Base-by-base conservation (phyloP, 2,329 filamentous ascomycete genomes). In the Cladosporium sp. region DNA sequence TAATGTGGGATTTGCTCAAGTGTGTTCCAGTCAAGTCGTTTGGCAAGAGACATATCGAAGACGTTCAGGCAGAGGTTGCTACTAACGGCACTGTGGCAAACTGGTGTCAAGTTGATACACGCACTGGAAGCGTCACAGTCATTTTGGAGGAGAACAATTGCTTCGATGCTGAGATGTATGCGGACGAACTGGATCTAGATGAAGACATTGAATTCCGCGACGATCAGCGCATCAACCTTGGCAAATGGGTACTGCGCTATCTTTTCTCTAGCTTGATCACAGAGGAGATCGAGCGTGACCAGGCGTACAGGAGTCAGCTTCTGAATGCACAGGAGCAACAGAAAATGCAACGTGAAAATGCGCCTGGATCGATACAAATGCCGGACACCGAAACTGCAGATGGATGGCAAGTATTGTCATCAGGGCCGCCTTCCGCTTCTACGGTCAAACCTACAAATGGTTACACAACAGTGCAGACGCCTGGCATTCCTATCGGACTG, bases 121-220 rank as follows among this genome's bases (percentile, higher is more conserved):
- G 94, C 72, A 98, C 94, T 4, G 95, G 95, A 41, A 92, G 92
- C 68, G 82, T 99, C 65, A 94, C 93, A 2, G 94, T 97, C 3
- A 90, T 96, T 21, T 79, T 99, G 21, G 95, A 99, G 75, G 92
- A 93, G 49, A 96, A 95, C 74, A 96, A 96, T 72, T 97, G 93
- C 77, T 99, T 99, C 72, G 95, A 99, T 78, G 95, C 93, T 18
- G 95, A 99, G 75, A 91, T 97, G 78, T 99, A 99, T 76, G 94
- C 93, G 0, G 95, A 99, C 76, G 93, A 98, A 78, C 81, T 96
- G 41, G 83, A 88, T 49, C 72, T 94, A 64, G 86, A 90, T 12
- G 89, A 92, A 68, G 82, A 87, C n/a, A 83, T 91, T 21, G 90
- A 93, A 14, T 97, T 97, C 74, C 85, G 90, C 66, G 94, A 98